A percentile compares a stretch with the other conserved stretches of the same genome.
Conservation (phyloP, 169 alveolate genomes). For the Cryptosporidium bovis region DNA sequence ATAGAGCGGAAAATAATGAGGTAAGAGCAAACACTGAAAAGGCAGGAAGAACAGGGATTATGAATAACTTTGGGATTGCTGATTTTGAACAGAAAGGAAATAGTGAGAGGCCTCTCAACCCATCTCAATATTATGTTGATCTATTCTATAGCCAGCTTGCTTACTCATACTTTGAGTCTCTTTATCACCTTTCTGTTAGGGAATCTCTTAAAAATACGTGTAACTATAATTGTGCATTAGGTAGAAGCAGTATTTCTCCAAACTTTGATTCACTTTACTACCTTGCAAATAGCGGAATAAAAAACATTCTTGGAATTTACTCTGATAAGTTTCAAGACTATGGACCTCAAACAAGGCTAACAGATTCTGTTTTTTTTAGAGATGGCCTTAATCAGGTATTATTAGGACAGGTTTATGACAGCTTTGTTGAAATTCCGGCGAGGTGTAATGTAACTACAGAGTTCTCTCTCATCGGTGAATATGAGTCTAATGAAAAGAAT, state of each 20-base stretch:
- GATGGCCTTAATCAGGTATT: slow-evolving; percentile 8
- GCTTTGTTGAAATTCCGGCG: neutral
- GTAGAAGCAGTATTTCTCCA: too few species aligned
- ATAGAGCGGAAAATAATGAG: neutral
- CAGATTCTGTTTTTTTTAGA: slow-evolving; percentile 41
- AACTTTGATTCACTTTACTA: slow-evolving; percentile 14
- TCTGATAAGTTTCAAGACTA: slow-evolving; percentile 25
- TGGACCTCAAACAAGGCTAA: slow-evolving; percentile 19
- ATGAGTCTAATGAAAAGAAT: slow-evolving; percentile 17
- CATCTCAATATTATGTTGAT: slow-evolving; percentile 66
- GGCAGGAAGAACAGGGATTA: neutral
- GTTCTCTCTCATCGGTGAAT: slow-evolving; percentile 47
- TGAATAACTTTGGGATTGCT: neutral
- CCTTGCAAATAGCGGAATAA: slow-evolving; percentile 3
- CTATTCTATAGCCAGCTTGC: slow-evolving; percentile 70
- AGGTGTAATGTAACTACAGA: slow-evolving; percentile 36
- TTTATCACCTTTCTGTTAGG: slow-evolving; percentile 16
- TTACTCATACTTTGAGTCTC: slow-evolving; percentile 55
- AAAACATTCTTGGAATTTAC: neutral
- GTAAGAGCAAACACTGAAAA: neutral
- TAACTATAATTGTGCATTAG: neutral
- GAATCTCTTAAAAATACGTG: neutral
- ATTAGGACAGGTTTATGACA: slow-evolving; percentile 47
- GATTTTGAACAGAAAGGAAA: neutral
- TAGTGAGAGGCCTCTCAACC: slow-evolving; percentile 1